phyloP scores from a whole-genome alignment of 1,284 basidiomycete genomes.

The Moesziomyces sp. region DNA sequence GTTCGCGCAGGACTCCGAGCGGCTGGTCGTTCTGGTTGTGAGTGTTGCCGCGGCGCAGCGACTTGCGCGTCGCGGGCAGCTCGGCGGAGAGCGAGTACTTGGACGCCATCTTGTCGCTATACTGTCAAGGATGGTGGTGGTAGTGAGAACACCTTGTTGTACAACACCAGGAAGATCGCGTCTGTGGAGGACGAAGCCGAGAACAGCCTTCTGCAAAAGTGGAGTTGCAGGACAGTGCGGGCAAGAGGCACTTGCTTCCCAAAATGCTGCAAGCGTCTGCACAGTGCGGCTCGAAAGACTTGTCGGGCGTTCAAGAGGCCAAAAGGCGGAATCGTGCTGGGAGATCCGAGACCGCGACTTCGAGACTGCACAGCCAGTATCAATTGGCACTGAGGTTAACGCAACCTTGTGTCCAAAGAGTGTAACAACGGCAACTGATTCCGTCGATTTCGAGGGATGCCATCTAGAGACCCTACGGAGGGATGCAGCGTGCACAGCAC shows the following conservation, averaged over 20 bases:
- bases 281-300: too few species aligned
- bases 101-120: slow-evolving; percentile 32
- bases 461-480: too few species aligned
- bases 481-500: too few species aligned
- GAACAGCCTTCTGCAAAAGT: neutral
- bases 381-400: neutral
- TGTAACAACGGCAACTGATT: neutral
- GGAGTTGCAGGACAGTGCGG: neutral
- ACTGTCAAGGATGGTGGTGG: slow-evolving; percentile 1
- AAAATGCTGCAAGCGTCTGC: too few species aligned
- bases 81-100: slow-evolving; percentile 37
- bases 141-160: neutral
- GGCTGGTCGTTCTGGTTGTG: neutral
- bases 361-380: neutral
- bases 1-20: neutral
- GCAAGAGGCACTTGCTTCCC: too few species aligned
- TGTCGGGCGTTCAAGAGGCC: too few species aligned
- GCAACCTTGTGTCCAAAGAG: neutral
- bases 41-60: slow-evolving; percentile 15
- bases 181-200: too few species aligned
- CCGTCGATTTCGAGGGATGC: neutral
- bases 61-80: slow-evolving; percentile 47
- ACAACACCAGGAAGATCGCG: neutral
- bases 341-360: neutral
- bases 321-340: too few species aligned